A percentile compares a stretch with the other conserved stretches of the same genome.
Evolutionary conservation across 805 yeast species (phyloP).

Genomic region (Komagataella pastoris): DNA sequence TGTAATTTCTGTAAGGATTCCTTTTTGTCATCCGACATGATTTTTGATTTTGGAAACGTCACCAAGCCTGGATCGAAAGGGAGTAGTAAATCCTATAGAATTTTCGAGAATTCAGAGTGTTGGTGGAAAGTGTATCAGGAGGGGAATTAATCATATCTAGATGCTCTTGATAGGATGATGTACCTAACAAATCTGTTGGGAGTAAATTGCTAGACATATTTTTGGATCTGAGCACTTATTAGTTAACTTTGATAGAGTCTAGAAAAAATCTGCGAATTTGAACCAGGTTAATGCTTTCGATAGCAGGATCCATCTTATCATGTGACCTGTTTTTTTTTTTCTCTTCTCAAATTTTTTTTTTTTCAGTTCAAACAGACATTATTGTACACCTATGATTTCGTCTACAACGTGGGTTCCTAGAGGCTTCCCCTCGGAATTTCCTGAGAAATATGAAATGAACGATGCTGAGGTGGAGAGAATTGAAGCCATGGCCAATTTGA

Average conservation of each 20-base stretch:
- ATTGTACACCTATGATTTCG: conserved; percentile 50
- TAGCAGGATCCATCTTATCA: background rate
- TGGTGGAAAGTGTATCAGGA: background rate
- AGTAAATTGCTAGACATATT: background rate
- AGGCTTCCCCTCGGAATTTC: conserved; percentile 88
- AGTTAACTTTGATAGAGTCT: too few relatives aligned
- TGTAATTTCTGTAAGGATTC: conserved; percentile 28
- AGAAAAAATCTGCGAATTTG: too few relatives aligned
- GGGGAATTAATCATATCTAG: background rate
- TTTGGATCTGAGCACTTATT: too few relatives aligned
- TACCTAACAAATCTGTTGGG: background rate
- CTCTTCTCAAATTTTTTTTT: background rate
- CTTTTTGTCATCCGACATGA: background rate
- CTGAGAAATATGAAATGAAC: conserved; percentile 75
- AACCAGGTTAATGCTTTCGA: background rate
- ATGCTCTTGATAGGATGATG: background rate
- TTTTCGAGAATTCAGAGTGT: background rate
- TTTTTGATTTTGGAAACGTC: background rate
- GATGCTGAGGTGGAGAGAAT: conserved; percentile 92
- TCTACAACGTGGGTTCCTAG: conserved; percentile 94
- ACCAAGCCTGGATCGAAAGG: background rate
- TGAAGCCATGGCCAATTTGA: conserved; percentile 69
- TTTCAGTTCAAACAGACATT: background rate
- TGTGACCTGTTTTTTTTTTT: background rate
- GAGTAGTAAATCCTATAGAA: background rate